phyloP scores from a whole-genome alignment of 2,329 filamentous ascomycete species.

The Anisogramma anomala region DNA sequence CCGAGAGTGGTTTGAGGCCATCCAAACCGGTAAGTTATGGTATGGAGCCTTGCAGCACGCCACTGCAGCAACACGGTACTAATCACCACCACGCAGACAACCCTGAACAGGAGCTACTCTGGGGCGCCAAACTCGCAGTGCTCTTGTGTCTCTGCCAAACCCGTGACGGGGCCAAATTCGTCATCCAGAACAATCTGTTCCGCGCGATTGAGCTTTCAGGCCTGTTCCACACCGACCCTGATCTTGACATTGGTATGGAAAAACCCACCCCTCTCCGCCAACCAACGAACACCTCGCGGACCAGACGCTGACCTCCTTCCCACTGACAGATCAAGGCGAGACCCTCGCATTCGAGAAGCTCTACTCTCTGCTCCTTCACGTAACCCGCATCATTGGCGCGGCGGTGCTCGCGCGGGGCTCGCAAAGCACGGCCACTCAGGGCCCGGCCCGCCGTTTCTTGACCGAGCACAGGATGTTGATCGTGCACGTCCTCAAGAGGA shows the following conservation, averaged over 20 bases:
- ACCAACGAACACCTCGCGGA: conserved; percentile 11
- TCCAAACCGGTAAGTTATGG: conserved; percentile 38
- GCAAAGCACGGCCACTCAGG: conserved; percentile 77
- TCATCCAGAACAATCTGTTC: conserved; percentile 86
- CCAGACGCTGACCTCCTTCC: too few species aligned
- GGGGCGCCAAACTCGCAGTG: conserved; percentile 66
- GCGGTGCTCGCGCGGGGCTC: conserved; percentile 70
- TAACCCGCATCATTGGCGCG: conserved; percentile 71
- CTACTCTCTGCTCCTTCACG: conserved; percentile 69
- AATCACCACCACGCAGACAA: conserved; percentile 22
- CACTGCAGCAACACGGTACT: conserved; percentile 14
- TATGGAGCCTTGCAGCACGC: not conserved
- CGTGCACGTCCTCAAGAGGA: conserved; percentile 80
- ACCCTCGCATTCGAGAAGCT: conserved; percentile 63
- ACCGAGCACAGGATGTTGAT: conserved; percentile 73
- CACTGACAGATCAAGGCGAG: conserved; percentile 39
- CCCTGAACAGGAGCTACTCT: conserved; percentile 37
- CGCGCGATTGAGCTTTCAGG: conserved; percentile 66
- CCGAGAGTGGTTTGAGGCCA: conserved; percentile 53
- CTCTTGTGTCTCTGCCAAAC: conserved; percentile 77
- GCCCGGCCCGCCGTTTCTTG: conserved; percentile 56
- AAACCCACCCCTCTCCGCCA: not conserved
- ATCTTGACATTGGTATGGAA: conserved; percentile 61
- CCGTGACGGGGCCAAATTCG: conserved; percentile 67
- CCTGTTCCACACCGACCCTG: conserved; percentile 84